phyloP scores from a whole-genome alignment of 2,329 filamentous ascomycete species.

The Clarireedia sp. region DNA sequence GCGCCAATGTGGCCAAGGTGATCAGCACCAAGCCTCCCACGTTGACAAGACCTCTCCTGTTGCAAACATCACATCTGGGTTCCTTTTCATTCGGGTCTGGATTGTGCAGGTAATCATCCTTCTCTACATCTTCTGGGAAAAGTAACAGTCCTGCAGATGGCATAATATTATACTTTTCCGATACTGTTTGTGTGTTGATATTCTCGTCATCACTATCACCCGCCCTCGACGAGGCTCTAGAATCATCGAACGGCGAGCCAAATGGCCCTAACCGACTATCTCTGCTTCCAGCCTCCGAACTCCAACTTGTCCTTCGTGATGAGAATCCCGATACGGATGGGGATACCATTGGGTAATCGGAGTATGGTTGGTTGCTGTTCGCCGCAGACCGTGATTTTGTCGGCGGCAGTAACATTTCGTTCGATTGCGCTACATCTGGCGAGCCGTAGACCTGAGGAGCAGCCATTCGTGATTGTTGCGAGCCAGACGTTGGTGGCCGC shows the following conservation, averaged over 20 bases:
- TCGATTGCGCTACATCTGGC: conserved; percentile 29
- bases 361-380: conserved; percentile 42
- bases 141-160: conserved; percentile 58
- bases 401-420: conserved; percentile 43
- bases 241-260: conserved; percentile 31
- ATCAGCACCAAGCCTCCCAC: conserved; percentile 54
- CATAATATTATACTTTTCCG: conserved; percentile 65
- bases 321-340: conserved; percentile 39
- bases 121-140: conserved; percentile 65
- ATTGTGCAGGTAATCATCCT: conserved; percentile 65
- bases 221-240: conserved; percentile 29
- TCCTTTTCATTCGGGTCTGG: conserved; percentile 58
- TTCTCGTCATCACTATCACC: conserved; percentile 52
- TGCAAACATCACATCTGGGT: conserved; percentile 57
- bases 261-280: conserved; percentile 38
- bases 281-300: conserved; percentile 47
- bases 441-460: conserved; percentile 20
- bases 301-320: conserved; percentile 58
- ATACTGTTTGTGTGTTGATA: conserved; percentile 64
- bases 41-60: conserved; percentile 54
- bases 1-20: conserved; percentile 49
- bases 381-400: conserved; percentile 33
- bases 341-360: conserved; percentile 28
- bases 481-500: conserved; percentile 9
- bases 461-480: conserved; percentile 11